Evolutionary conservation across 2,329 filamentous ascomycete species (phyloP), one percentile per base, ranked within the genome.

Genomic region (Epichloe sp.): DNA sequence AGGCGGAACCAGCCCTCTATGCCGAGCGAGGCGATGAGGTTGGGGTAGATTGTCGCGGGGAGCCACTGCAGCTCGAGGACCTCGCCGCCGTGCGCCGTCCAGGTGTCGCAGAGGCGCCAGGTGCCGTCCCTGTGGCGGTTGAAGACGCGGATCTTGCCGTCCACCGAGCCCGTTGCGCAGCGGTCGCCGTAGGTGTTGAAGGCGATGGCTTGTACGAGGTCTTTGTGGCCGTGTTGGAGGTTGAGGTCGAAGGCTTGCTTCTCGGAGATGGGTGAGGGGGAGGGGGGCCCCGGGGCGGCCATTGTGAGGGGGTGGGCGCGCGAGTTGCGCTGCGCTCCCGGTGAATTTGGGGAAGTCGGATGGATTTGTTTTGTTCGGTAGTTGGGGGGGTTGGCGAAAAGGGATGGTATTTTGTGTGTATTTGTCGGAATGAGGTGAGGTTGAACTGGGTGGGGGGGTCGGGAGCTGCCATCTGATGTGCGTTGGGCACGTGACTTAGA

Each of bases 1-100:
- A 97, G 76, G 64, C 89, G 88, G 72, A 94, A 88, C 65, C 84
- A 83, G 61, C 91, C 88, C 61, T 96, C 91, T 61, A 91, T 86
- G 55, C 87, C 88, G 53, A 96, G 85, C 50, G 86, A 95, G 52
- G 85, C 90, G 58, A 97, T 74, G 60, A 95, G 80, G 63, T 93
- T 82, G 38, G 80, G 88, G 58, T 93, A 93, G 53, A 93, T 83
- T 56, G 87, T 91, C 0, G 89, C 86, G 1, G 89, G 88, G 52
- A 95, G 86, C 90, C 91, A 97, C 75, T 93, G 88, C 50, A 95
- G 82, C 87, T 95, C 88, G 54, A 89, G 75, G 55, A 97, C 85
- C 68, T 96, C 89, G 47, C 88, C 88, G 63, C 88, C 86, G 65
- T 97, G 91, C 17, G 88, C 91, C 46, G 79, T 82, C 88, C 90